Evolutionary conservation across 106 monocot species (phyloP).

Genomic region (Phalaenopsis aphrodite): DNA sequence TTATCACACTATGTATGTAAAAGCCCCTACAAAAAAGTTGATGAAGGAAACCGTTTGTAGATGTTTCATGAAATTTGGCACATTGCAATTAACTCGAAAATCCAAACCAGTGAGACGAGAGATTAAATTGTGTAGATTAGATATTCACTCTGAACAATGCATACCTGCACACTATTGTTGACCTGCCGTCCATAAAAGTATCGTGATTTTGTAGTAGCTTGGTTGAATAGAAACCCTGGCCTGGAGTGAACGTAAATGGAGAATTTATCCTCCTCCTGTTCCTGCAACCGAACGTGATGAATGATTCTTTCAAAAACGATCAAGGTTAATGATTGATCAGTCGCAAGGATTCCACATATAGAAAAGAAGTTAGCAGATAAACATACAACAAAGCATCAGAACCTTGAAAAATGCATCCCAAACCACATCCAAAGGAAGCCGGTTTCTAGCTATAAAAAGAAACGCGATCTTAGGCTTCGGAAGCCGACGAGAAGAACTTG

Average conservation of each 20-base stretch:
- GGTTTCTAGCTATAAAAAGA: conserved; percentile 82
- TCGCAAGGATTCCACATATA: no score
- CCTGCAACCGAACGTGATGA: conserved; percentile 24
- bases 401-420: conserved; percentile 94
- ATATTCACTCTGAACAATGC: background rate
- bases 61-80: background rate
- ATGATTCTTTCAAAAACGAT: background rate
- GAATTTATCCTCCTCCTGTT: conserved; percentile 57
- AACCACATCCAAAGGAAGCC: conserved; percentile 70
- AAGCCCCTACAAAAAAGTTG: background rate
- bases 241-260: conserved; percentile 83
- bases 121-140: background rate
- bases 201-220: conserved; percentile 52
- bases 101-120: background rate
- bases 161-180: conserved; percentile 89
- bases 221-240: conserved; percentile 79
- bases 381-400: background rate
- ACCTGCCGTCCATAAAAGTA: conserved; percentile 84
- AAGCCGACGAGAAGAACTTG: background rate
- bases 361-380: background rate
- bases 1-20: background rate
- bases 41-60: background rate
- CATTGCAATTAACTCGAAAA: background rate
- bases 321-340: background rate
- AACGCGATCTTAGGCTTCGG: conserved; percentile 70